These are phyloP conservation scores for Colletotrichum simmondsii DNA, from an alignment of 2,329 filamentous ascomycete genomes.

Conservation along the genomic window DNA sequence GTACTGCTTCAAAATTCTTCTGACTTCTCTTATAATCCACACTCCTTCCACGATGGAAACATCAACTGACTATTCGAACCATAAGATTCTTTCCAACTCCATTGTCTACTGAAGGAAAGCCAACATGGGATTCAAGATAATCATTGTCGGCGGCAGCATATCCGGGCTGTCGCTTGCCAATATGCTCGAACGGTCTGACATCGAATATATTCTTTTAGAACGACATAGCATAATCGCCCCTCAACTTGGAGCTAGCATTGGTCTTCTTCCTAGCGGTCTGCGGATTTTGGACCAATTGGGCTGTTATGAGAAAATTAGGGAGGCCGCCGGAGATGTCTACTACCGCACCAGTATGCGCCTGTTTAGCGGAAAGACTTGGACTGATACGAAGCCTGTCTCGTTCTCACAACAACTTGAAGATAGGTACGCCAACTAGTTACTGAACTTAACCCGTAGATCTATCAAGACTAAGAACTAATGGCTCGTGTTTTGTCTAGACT, in stretches of 20 bases:
- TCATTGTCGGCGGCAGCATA: slow-evolving; percentile 61
- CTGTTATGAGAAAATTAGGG: slow-evolving; percentile 40
- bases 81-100: too few relatives aligned
- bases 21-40: too few relatives aligned
- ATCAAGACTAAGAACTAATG: too few relatives aligned
- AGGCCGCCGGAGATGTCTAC: too few relatives aligned
- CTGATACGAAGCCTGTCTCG: slow-evolving; percentile 4
- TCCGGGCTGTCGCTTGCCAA: slow-evolving; percentile 47
- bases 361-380: too few relatives aligned
- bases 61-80: too few relatives aligned
- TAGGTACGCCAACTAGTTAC: too few relatives aligned
- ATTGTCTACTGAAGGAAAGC: too few relatives aligned
- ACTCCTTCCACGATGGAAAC: too few relatives aligned
- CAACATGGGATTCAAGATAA: slow-evolving; percentile 35
- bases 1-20: too few relatives aligned
- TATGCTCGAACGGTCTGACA: slow-evolving; percentile 53
- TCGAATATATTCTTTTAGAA: slow-evolving; percentile 63
- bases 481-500: slow-evolving; percentile 5
- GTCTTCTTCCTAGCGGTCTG: slow-evolving; percentile 51
- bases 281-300: slow-evolving; percentile 60
- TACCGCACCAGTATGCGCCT: too few relatives aligned
- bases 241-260: slow-evolving; percentile 58
- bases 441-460: too few relatives aligned
- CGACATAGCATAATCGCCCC: slow-evolving; percentile 51
- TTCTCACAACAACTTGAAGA: slow-evolving; percentile 12